Conservation (phyloP, 306 rosid species). For the Sindora glabra region DNA sequence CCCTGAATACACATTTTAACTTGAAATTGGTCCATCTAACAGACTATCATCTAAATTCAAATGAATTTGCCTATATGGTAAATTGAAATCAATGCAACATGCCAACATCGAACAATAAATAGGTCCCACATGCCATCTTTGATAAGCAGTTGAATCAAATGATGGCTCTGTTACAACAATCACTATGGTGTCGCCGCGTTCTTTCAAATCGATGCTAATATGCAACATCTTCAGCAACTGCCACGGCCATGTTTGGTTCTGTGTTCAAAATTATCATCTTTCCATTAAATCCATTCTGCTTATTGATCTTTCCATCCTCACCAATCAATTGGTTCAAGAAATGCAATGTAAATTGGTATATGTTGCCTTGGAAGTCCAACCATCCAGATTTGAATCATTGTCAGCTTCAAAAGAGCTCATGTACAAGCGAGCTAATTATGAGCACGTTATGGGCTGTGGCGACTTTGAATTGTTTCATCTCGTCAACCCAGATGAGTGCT, state of each 20-base stretch:
- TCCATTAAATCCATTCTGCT: constrained; percentile 56
- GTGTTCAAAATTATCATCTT: constrained; percentile 64
- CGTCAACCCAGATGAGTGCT: constrained; percentile 78
- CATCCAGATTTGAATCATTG: constrained; percentile 34
- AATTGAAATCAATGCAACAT: too few species aligned
- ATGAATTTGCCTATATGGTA: too few species aligned
- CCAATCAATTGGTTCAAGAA: constrained; percentile 69
- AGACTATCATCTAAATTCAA: too few species aligned
- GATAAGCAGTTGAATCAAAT: too few species aligned
- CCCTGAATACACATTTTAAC: too few species aligned
- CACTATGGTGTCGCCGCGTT: constrained; percentile 26
- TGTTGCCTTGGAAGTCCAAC: constrained; percentile 70
- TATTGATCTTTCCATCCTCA: constrained; percentile 64
- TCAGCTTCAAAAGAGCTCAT: constrained; percentile 51
- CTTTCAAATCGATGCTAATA: constrained; percentile 68
- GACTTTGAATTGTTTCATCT: constrained; percentile 90
- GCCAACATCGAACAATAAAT: too few species aligned
- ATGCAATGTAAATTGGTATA: constrained; percentile 77
- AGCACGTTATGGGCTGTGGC: constrained; percentile 75
- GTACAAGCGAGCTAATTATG: constrained; percentile 85
- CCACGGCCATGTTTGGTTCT: constrained; percentile 81
- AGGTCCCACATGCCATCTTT: too few species aligned
- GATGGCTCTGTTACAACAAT: neutral
- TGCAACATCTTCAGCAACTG: constrained; percentile 87
- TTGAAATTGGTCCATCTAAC: too few species aligned